Evolutionary conservation across 2,329 filamentous ascomycete genomes (phyloP), one percentile per base, ranked within the genome.

Genomic region (Cladosporium sp.): DNA sequence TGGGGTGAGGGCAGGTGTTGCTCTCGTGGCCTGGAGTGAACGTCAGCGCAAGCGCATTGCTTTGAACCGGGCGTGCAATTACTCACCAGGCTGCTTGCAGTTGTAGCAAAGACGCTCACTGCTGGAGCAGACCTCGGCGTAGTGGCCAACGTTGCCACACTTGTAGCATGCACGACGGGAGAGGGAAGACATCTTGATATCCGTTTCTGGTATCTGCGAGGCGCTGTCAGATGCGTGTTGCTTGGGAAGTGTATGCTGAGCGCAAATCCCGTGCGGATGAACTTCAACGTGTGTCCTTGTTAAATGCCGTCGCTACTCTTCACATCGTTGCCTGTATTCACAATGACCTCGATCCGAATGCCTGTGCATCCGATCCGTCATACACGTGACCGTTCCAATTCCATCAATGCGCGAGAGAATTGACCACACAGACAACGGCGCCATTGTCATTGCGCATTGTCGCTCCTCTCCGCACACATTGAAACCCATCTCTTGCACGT

Each of bases 91-190:
- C 75, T 92, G 86, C 78, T 92, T 92, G 91, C 93, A 98, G 80
- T 98, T 98, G 78, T 98, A 98, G 85, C 93, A 98, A 66, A 98
- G 86, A 67, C 93, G 88, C 80, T 98, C 92, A 53, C 91, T 87
- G 53, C 92, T 96, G 55, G 92, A 93, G 86, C 93, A 98, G 62
- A 95, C 91, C 80, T 97, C 91, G 59, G 78, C 76, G 64, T 78
- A 78, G 65, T 77, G 75, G 52, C 74, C 72, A 57, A 77, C 71
- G 58, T 75, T 72, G 62, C 72, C 73, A 67, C 72, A 77, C 68
- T 74, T 75, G 68, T 76, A 77, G 69, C 74, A 77, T 55, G 74
- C 74, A 58, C 74, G 72, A 60, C 74, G 74, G 60, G 73, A 74
- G 55, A 77, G 72, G 56, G 74, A 76, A 50, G 45, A 48, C 45